Evolutionary conservation across 2,329 filamentous ascomycete genomes (phyloP), one percentile per base, ranked within the genome.

Genomic region (Leptographium flavum): DNA sequence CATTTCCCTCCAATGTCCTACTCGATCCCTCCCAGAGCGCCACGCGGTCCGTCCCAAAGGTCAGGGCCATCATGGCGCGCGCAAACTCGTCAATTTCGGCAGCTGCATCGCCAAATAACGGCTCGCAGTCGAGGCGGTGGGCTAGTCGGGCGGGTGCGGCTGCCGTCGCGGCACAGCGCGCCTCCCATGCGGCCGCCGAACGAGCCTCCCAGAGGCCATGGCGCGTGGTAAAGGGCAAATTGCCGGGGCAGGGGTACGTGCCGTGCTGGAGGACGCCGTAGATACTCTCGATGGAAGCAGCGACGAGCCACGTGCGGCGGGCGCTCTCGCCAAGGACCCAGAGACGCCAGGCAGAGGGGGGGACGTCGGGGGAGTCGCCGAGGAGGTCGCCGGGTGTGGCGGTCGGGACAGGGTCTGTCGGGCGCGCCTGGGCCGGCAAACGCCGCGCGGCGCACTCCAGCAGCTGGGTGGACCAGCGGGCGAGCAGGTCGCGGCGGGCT

Each of bases 311-410:
- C 3, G 56, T 55, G 2, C 60, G 55, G 17, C 60, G 50, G 21
- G 58, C 54, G 36, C 57, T 59, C 48, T 62, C 61, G 9, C 54
- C 45, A n/a, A 62, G 35, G 7, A 62, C 47, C 60, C 60, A 63
- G 10, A 53, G 39, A 28, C 48, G 49, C 55, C 55, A 57, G 7
- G 39, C 28, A 8, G 13, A n/a, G 22, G 10, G 5, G 14, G 14
- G 5, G 3, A n/a, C n/a, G n/a, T n/a, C n/a, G n/a, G n/a, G n/a
- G n/a, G n/a, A n/a, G n/a, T n/a, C n/a, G n/a, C n/a, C n/a, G n/a
- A n/a, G n/a, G n/a, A n/a, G n/a, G n/a, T n/a, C n/a, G n/a, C n/a
- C n/a, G n/a, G n/a, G n/a, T n/a, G n/a, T n/a, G n/a, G n/a, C n/a
- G n/a, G n/a, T n/a, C n/a, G n/a, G n/a, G n/a, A n/a, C n/a, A n/a